Evolutionary conservation across 192 early-diverging fungal species (phyloP).

Genomic region (Spinellus fusiger): DNA sequence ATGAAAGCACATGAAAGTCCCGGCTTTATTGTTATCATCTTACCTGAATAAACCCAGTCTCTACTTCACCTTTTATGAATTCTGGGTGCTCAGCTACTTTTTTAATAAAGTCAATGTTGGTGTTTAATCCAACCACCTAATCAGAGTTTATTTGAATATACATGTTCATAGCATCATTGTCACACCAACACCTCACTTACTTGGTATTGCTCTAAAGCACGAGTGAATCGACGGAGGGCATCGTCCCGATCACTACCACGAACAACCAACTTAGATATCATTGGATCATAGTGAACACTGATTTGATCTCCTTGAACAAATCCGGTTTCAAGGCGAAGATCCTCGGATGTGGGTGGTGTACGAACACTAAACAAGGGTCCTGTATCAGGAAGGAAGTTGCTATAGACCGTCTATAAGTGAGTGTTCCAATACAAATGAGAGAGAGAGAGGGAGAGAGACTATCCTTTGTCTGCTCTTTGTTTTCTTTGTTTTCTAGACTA

Average conservation of each 20-base stretch:
- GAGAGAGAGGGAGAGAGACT: neutral
- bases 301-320: slow-evolving; percentile 88
- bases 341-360: slow-evolving; percentile 56
- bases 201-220: slow-evolving; percentile 81
- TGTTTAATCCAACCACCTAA: slow-evolving; percentile 84
- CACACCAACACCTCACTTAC: slow-evolving; percentile 78
- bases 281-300: slow-evolving; percentile 90
- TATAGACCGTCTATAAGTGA: slow-evolving; percentile 34
- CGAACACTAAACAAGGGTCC: slow-evolving; percentile 77
- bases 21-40: slow-evolving; percentile 2
- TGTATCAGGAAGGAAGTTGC: slow-evolving; percentile 88
- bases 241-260: slow-evolving; percentile 73
- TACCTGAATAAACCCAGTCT: slow-evolving; percentile 91
- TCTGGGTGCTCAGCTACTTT: slow-evolving; percentile 69
- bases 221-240: slow-evolving; percentile 73
- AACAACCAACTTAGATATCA: slow-evolving; percentile 94
- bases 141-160: slow-evolving; percentile 72
- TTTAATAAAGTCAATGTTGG: slow-evolving; percentile 91
- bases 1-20: no score
- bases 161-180: slow-evolving; percentile 77
- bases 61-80: slow-evolving; percentile 83
- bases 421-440: neutral
- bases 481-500: neutral
- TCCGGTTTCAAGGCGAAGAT: slow-evolving; percentile 88
- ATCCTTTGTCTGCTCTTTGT: neutral